Evolutionary conservation across 2,329 filamentous ascomycete species (phyloP).

Genomic region (Hypoxylon sp.): DNA sequence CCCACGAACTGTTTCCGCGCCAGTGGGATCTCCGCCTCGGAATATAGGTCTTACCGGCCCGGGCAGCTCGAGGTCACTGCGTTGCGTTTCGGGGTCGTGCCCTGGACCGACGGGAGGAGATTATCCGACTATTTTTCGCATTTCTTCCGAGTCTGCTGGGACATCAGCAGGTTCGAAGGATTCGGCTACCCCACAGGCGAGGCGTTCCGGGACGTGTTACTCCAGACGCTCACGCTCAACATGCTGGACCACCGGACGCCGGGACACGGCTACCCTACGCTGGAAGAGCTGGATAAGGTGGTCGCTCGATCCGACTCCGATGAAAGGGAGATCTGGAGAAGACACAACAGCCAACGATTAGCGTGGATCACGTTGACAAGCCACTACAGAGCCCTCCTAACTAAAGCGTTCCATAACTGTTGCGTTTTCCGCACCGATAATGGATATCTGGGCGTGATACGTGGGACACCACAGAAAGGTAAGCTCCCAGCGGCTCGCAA

Average conservation of each 20-base stretch:
- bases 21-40: slow-evolving; percentile 28
- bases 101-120: background rate
- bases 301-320: background rate
- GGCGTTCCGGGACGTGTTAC: slow-evolving; percentile 32
- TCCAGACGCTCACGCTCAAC: slow-evolving; percentile 21
- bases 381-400: background rate
- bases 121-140: background rate
- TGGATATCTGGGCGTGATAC: background rate
- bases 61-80: slow-evolving; percentile 24
- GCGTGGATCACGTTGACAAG: background rate
- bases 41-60: background rate
- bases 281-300: background rate
- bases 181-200: slow-evolving; percentile 29
- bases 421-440: background rate
- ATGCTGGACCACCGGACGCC: slow-evolving; percentile 1
- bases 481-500: slow-evolving; percentile 1
- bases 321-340: background rate
- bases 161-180: background rate
- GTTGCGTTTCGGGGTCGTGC: slow-evolving; percentile 22
- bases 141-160: slow-evolving; percentile 1
- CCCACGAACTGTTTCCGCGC: slow-evolving; percentile 13
- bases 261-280: slow-evolving; percentile 1
- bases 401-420: background rate
- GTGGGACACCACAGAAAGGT: slow-evolving; percentile 20
- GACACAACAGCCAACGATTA: background rate